phyloP scores from a whole-genome alignment of 2,329 filamentous ascomycete species.

The Aureobasidium sp. region DNA sequence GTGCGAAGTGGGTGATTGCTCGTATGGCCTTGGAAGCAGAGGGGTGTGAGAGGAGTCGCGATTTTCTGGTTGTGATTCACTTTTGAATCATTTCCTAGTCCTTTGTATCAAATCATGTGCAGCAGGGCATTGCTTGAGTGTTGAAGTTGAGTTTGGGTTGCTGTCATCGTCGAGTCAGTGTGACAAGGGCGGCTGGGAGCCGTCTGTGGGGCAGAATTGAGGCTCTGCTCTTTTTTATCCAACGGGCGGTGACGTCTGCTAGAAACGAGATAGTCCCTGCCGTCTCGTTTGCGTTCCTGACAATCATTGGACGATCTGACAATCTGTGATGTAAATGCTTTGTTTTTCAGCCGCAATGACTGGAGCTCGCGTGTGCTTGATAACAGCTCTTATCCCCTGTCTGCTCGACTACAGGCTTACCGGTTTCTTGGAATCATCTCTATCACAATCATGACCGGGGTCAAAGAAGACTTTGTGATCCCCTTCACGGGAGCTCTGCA shows the following conservation, averaged over 20 bases:
- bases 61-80: too few species aligned
- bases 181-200: background rate
- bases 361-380: background rate
- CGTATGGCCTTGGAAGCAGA: too few species aligned
- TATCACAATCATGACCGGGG: slow-evolving; percentile 9
- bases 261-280: background rate
- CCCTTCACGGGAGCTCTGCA: slow-evolving; percentile 61
- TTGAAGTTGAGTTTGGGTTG: background rate
- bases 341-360: background rate
- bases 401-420: background rate
- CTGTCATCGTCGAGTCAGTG: too few species aligned
- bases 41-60: too few species aligned
- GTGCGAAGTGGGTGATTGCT: too few species aligned
- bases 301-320: background rate
- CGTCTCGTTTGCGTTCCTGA: background rate
- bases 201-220: background rate
- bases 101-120: too few species aligned
- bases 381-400: background rate
- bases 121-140: background rate
- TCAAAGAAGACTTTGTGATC: slow-evolving; percentile 34
- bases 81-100: too few species aligned
- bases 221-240: background rate
- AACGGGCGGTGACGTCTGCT: background rate
- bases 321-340: background rate
- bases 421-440: background rate